Percentiles rank a stretch among this genome's conserved stretches.
Evolutionary conservation across 2,329 filamentous ascomycete species (phyloP).

Genomic region (Exophiala sp.): DNA sequence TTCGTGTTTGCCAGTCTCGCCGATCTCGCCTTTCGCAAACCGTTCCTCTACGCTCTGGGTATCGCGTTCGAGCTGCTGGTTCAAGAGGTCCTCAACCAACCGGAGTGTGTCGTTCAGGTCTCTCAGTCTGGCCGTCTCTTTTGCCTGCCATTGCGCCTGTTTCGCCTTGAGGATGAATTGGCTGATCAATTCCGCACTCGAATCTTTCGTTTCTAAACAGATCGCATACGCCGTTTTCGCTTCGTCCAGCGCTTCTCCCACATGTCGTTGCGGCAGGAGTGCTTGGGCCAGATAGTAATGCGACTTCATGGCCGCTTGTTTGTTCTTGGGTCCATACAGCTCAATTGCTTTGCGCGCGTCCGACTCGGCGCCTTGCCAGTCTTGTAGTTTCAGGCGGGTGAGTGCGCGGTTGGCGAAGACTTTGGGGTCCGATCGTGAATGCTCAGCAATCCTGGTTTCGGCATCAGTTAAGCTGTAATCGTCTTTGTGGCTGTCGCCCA

Average conservation of each 20-base stretch:
- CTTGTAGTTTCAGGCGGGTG: slow-evolving; percentile 65
- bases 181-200: slow-evolving; percentile 65
- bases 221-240: slow-evolving; percentile 67
- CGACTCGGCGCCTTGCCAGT: slow-evolving; percentile 67
- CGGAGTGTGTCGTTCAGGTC: slow-evolving; percentile 41
- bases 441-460: slow-evolving; percentile 56
- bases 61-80: slow-evolving; percentile 37
- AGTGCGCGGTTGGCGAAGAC: slow-evolving; percentile 89
- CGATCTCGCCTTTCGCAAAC: slow-evolving; percentile 40
- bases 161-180: slow-evolving; percentile 71
- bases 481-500: background rate
- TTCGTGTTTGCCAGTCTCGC: slow-evolving; percentile 63
- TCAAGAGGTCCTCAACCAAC: slow-evolving; percentile 38
- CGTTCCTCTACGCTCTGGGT: slow-evolving; percentile 34
- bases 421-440: slow-evolving; percentile 68
- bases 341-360: slow-evolving; percentile 73
- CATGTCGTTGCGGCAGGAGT: slow-evolving; percentile 65
- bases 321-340: slow-evolving; percentile 46
- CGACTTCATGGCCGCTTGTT: slow-evolving; percentile 66
- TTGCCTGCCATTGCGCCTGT: slow-evolving; percentile 75
- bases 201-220: slow-evolving; percentile 58
- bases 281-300: slow-evolving; percentile 79
- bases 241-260: slow-evolving; percentile 64
- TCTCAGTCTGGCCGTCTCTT: slow-evolving; percentile 50
- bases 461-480: background rate